Evolutionary conservation across 73 alveolate genomes (phyloP), one percentile per base, ranked within the genome.

Genomic region (Paramecium caudatum): DNA sequence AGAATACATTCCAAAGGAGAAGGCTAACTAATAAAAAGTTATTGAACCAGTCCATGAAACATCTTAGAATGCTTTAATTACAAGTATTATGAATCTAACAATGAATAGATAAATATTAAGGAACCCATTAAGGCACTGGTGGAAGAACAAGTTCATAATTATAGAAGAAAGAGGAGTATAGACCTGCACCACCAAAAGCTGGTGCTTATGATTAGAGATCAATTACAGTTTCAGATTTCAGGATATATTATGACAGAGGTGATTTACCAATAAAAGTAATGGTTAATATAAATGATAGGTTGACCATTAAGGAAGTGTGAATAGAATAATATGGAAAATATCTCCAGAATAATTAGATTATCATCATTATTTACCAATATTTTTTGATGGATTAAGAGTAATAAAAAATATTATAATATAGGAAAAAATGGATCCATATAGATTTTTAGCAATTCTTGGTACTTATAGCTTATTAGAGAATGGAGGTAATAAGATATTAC

Each of bases 381-480:
- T 98, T 95, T 98, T 98, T 74, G 99, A 98, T 93, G 99, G 99
- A 34, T 94, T 98, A 50, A 94, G 99, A 91, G 95, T 19, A 74
- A 2, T 0, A 39, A 83, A 68, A 84, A 93, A 55, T 49, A 61
- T 82, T 90, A 70, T 36, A 17, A 39, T 86, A 15, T 46, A 92
- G 39, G 99, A 98, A 91, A 97, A 97, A 92, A 96, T 96, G 46
- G 99, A 98, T 48, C 99, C 99, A 30, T 98, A 98, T 91, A 96
- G 99, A 90, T 98, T 98, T 96, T 95, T 98, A 87, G 99, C 99
- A 63, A 98, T 98, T 36, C 95, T 98, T 82, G 99, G 99, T 36
- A 94, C 98, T 50, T 95, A 92, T 93, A 99, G 96, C 91, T 91
- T 98, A 92, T 96, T 98, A 27, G 99, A 97, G 27, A 94, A 96